Conservation (phyloP, 139 green algal species). For the Haematococcus lacustris region DNA sequence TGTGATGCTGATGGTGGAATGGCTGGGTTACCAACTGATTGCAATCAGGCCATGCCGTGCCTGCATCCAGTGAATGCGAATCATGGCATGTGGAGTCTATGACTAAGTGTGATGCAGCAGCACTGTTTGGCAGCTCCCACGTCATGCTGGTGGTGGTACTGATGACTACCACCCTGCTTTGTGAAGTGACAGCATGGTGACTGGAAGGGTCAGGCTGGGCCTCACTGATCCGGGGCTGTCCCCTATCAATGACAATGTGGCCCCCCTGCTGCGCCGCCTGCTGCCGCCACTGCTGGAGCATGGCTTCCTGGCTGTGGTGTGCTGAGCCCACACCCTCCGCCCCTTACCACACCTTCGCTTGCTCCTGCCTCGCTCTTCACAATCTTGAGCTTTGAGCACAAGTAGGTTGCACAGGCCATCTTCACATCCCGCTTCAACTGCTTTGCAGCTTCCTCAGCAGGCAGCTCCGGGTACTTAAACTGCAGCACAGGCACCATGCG, state of each 20-base stretch:
- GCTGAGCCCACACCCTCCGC: neutral
- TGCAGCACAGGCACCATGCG: too few relatives aligned
- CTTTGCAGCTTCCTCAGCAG: neutral
- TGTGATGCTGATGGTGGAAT: too few relatives aligned
- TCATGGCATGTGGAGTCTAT: too few relatives aligned
- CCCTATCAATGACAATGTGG: neutral
- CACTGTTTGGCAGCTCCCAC: too few relatives aligned
- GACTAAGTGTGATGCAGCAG: too few relatives aligned
- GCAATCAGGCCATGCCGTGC: too few relatives aligned
- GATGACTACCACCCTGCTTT: too few relatives aligned
- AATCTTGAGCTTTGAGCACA: conserved; percentile 3
- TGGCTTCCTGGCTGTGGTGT: neutral
- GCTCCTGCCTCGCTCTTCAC: neutral
- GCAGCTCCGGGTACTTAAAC: conserved; percentile 7
- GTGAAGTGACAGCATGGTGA: too few relatives aligned
- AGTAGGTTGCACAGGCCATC: neutral
- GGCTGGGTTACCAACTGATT: too few relatives aligned
- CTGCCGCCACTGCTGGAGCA: neutral
- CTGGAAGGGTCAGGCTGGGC: neutral
- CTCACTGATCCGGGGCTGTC: neutral
- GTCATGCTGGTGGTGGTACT: too few relatives aligned
- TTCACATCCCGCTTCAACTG: conserved; percentile 13
- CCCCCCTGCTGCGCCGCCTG: neutral
- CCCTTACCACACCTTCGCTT: neutral
- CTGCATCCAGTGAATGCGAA: too few relatives aligned